phyloP scores from a whole-genome alignment of 208 protist genomes.

The Phytomonas sp. region DNA sequence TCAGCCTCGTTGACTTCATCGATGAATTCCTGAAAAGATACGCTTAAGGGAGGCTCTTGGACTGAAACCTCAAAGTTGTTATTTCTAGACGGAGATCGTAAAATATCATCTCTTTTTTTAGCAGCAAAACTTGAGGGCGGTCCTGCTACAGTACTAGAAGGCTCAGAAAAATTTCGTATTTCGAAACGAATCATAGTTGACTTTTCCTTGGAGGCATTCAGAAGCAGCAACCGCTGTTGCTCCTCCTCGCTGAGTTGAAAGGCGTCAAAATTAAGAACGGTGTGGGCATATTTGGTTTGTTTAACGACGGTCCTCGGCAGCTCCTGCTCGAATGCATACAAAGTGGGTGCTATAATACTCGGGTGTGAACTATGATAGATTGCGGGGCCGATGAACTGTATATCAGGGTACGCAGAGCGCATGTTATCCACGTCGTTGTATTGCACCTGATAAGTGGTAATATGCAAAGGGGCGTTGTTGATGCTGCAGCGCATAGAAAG shows the following conservation, averaged over 20 bases:
- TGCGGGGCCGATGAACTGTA: constrained; percentile 60
- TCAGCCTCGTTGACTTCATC: no score
- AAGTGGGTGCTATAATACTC: constrained; percentile 26
- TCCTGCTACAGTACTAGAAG: no score
- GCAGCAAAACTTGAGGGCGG: no score
- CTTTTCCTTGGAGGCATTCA: no score
- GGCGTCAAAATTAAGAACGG: background rate
- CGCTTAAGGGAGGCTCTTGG: no score
- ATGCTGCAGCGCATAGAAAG: constrained; percentile 49
- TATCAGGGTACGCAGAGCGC: constrained; percentile 65
- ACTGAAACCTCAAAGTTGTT: no score
- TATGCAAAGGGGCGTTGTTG: constrained; percentile 49
- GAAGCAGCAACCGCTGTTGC: constrained; percentile 22
- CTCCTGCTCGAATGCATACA: constrained; percentile 24
- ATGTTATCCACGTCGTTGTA: constrained; percentile 82
- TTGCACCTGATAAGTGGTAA: constrained; percentile 73
- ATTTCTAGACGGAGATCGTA: no score
- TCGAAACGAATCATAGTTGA: no score
- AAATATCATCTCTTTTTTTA: no score
- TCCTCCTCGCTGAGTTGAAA: background rate
- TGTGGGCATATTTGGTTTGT: background rate
- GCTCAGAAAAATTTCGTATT: no score
- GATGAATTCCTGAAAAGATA: no score
- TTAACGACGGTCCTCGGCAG: constrained; percentile 11
- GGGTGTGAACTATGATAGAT: constrained; percentile 65